Evolutionary conservation across 2,329 filamentous ascomycete species (phyloP), one percentile per base, ranked within the genome.

Genomic region (Xylaria hypoxylon): DNA sequence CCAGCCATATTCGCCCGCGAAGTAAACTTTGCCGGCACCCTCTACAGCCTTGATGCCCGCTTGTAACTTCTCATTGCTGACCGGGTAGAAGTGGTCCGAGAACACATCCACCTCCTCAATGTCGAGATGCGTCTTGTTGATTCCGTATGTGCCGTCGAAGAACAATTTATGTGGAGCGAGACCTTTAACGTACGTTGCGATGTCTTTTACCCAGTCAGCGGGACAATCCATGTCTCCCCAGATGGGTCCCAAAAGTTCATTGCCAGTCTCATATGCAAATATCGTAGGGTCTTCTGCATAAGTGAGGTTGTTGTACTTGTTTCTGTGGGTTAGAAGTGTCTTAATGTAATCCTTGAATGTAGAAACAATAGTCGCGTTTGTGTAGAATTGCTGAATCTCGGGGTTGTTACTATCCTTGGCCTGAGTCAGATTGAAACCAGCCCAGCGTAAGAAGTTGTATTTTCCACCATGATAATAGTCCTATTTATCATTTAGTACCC

Each of bases 391-490:
- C 75, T 80, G 77, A 19, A 83, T 79, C 35, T 72, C 70, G 2
- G 80, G 79, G 69, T 82, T 79, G 28, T 71, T 76, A 15, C 76
- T 73, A 53, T 80, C 76, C 7, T 64, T 72, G 15, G 70, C 70
- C 60, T 77, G 75, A 10, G 74, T 79, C 58, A 84, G 79, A 70
- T 83, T 77, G 71, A 81, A 78, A 7, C 82, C 82, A 19, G 75
- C 76, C 79, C 79, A 85, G 26, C 83, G 80, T 33, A 84, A 75
- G 72, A 84, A 85, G 68, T 78, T 77, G 74, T 81, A 84, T 72
- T 84, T 84, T 6, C 83, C 83, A 24, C 83, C 82, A 66, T 84
- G 83, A 72, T 84, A 85, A 69, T 84, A 84, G 70, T 84, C 80
- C 77, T 81, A 59, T 38, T n/a, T 6, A 53, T 24, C 1, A n/a